phyloP scores from a whole-genome alignment of 495 filamentous ascomycete genomes.

The Neurospora sp. region DNA sequence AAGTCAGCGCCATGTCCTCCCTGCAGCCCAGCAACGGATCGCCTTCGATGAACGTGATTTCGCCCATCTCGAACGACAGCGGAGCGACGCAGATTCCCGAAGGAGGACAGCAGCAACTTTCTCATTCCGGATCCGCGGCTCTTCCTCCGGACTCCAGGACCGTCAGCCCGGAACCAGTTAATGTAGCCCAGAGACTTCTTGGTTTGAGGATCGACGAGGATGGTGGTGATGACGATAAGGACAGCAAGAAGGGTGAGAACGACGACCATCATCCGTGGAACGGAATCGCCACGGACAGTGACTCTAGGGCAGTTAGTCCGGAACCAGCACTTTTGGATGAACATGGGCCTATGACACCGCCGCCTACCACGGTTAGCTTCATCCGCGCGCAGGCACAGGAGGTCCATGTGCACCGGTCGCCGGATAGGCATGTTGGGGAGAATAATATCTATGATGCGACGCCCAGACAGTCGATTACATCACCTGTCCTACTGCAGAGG shows the following conservation, averaged over 20 bases:
- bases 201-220: background rate
- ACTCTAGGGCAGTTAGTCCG: background rate
- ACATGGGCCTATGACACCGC: background rate
- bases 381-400: background rate
- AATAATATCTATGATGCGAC: conserved; percentile 39
- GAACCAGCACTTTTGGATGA: background rate
- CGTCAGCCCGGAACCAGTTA: conserved; percentile 18
- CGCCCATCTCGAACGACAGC: conserved; percentile 5
- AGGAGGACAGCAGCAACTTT: background rate
- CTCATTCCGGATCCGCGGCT: background rate
- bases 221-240: background rate
- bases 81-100: conserved; percentile 4
- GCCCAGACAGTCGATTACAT: conserved; percentile 19
- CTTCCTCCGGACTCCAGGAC: conserved; percentile 7
- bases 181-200: background rate
- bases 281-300: background rate
- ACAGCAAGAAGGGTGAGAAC: background rate
- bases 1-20: conserved; percentile 20
- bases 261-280: background rate
- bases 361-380: background rate
- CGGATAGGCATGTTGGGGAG: conserved; percentile 10
- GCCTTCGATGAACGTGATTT: background rate
- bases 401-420: background rate
- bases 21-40: conserved; percentile 9
- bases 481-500: background rate